A percentile compares a stretch with the other conserved stretches of the same genome.
These are phyloP conservation scores for Citrus medica DNA, from an alignment of 345 rosid species.

Conservation along the genomic window DNA sequence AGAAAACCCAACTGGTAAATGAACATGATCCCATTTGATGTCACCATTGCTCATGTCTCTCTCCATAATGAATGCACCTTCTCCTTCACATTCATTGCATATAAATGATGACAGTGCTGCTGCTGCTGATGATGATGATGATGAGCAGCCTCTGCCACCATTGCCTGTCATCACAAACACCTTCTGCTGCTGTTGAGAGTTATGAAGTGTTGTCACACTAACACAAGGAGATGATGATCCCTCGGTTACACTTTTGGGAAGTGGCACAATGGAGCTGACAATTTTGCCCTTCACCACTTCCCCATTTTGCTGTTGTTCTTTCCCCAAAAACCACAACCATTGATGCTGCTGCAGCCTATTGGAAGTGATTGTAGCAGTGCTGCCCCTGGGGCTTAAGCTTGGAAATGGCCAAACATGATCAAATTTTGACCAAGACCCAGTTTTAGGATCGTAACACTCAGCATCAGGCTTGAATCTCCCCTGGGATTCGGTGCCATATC, in stretches of 20 bases:
- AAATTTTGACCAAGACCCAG: conserved; percentile 31
- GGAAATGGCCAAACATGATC: conserved; percentile 37
- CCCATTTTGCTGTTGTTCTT: conserved; percentile 16
- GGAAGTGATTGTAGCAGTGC: conserved; percentile 8
- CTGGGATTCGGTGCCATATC: conserved; percentile 50
- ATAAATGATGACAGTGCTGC: neutral
- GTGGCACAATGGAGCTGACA: conserved; percentile 12
- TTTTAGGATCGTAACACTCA: conserved; percentile 36
- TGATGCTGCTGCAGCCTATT: neutral
- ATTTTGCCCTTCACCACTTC: conserved; percentile 17
- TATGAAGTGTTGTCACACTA: conserved; percentile 15
- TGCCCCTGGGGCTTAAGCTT: conserved; percentile 35
- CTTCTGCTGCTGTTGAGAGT: neutral
- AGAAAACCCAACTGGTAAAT: conserved; percentile 27
- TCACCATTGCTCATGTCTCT: conserved; percentile 16
- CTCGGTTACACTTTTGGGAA: conserved; percentile 22
- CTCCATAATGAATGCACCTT: conserved; percentile 29
- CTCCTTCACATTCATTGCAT: conserved; percentile 21
- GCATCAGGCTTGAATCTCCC: conserved; percentile 46
- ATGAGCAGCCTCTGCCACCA: conserved; percentile 9
- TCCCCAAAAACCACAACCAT: conserved; percentile 30
- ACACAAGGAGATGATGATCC: conserved; percentile 22
- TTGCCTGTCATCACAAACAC: conserved; percentile 25
- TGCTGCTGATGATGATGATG: conserved; percentile 8
- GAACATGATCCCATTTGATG: conserved; percentile 28